These are phyloP conservation scores for Aspergillus aculeatinus DNA, from an alignment of 2,329 filamentous ascomycete species.

Conservation along the genomic window DNA sequence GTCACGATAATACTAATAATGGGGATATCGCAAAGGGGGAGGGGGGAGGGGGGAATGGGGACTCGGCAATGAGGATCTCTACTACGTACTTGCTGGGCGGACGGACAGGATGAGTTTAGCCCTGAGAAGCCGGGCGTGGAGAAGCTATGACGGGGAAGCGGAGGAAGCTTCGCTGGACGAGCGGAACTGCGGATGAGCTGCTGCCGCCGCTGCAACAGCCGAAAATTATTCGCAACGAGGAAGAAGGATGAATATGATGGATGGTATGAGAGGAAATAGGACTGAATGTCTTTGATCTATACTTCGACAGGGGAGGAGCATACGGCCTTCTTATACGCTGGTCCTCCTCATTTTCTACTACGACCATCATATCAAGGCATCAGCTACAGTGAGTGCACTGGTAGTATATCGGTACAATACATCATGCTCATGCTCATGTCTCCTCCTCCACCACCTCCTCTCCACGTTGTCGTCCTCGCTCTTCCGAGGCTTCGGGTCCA, in stretches of 20 bases:
- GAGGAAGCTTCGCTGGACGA: conserved; percentile 36
- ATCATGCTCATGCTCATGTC: too few species aligned
- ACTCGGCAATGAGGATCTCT: conserved; percentile 23
- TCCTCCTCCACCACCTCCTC: not conserved
- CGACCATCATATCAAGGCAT: too few species aligned
- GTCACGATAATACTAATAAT: conserved; percentile 5
- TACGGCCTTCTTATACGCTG: too few species aligned
- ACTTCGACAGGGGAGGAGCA: too few species aligned
- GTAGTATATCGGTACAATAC: too few species aligned
- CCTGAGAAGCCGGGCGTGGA: conserved; percentile 17
- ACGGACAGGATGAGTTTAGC: not conserved
- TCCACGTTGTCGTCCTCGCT: not conserved
- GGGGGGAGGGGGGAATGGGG: too few species aligned
- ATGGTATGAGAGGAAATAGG: too few species aligned
- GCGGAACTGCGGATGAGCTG: conserved; percentile 25
- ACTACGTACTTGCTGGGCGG: not conserved
- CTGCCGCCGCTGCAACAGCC: conserved; percentile 1
- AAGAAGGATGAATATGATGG: not conserved
- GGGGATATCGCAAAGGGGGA: not conserved
- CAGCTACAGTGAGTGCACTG: too few species aligned
- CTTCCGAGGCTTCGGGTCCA: not conserved
- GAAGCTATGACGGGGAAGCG: conserved; percentile 38
- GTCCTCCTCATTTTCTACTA: too few species aligned
- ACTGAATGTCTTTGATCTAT: too few species aligned
- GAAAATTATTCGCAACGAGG: not conserved